Evolutionary conservation across 352 stramenopile genomes (phyloP), one percentile per base, ranked within the genome.

Genomic region (Pythium pyrilobum): DNA sequence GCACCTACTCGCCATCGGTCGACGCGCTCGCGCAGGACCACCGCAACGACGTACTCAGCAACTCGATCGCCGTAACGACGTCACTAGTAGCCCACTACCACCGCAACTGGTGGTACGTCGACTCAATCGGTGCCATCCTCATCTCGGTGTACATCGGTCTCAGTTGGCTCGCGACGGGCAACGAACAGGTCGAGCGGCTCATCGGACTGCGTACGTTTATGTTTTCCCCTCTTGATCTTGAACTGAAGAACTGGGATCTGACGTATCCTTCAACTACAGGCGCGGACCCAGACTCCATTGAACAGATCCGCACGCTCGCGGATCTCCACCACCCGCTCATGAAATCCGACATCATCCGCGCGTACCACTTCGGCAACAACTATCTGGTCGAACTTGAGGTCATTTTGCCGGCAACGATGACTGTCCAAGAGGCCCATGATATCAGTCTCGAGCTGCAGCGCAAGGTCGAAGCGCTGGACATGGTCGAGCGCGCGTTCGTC

Each of bases 341-440:
- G 76, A 72, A 84, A 52, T 88, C 96, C 2, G 96, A 99, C 65
- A 96, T 97, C 27, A 74, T 96, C 23, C 83, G 89, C 21, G 89
- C 89, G 7, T 99, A 99, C 67, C 93, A 98, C 62, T 99, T 98
- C 66, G 96, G 95, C 53, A 96, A 95, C 59, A 97, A 98, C 64
- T 99, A 98, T 62, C 71, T 98, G 23, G 83, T 93, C 21, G 83
- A 93, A 55, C 64, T 93, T 49, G 83, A 93, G 59, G 80, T 93
- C 15, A 85, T 93, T 39, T 45, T 91, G 41, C 93, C 95, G 2
- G 74, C 89, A 45, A 74, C 87, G 21, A 98, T 97, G 66, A 83
- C 85, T 20, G 76, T 99, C 12, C 83, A 85, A 48, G 91, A 98
- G 39, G 89, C 85, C 31, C 96, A 99, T 73, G 96, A 99, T 68